Percentiles rank a stretch among this genome's conserved stretches.
These are phyloP conservation scores for Ampelocalamus luodianensis DNA, from an alignment of 176 grass and related monocot genomes.

Conservation along the genomic window DNA sequence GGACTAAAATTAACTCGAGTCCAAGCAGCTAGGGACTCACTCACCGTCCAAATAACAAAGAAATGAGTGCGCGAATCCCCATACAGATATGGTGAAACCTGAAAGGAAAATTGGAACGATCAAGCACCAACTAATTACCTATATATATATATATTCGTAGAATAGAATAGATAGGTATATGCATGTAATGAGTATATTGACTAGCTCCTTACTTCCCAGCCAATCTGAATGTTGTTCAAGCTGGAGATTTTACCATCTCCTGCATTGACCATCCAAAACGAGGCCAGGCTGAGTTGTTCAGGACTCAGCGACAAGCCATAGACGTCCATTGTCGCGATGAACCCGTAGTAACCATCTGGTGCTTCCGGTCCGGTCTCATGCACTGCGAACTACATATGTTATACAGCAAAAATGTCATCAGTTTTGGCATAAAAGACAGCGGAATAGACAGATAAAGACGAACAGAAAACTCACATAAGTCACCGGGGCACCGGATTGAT, in stretches of 20 bases:
- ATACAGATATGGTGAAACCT: not conserved
- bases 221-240: not conserved
- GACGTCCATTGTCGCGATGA: no score
- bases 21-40: not conserved
- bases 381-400: not conserved
- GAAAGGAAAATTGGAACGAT: not conserved
- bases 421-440: no score
- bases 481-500: not conserved
- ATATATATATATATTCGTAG: not conserved
- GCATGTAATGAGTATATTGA: no score
- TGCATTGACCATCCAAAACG: no score
- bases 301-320: no score
- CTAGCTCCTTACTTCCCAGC: not conserved
- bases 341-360: no score
- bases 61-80: not conserved
- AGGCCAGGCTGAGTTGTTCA: no score
- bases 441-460: not conserved
- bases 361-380: not conserved
- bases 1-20: no score
- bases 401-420: no score
- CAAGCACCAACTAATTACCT: not conserved
- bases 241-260: not conserved
- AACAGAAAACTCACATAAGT: not conserved
- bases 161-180: no score
- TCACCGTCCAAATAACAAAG: not conserved